Conservation (phyloP, 2,329 filamentous ascomycete genomes). For the Furcasterigmium furcatum region DNA sequence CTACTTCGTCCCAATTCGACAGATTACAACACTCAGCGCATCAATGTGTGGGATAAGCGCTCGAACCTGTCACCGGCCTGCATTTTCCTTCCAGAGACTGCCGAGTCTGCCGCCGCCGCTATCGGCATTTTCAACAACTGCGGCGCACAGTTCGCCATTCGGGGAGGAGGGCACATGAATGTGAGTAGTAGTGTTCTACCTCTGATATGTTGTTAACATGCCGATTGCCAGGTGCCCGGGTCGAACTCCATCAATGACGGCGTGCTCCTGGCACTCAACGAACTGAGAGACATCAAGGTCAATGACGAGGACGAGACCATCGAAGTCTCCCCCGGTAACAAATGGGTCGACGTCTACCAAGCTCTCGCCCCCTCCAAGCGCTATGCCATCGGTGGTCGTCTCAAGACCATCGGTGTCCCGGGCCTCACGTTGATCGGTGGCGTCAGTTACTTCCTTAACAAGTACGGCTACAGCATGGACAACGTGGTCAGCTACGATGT, state of each 20-base stretch:
- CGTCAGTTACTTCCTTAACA: constrained; percentile 20
- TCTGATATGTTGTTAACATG: background rate
- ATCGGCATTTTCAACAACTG: constrained; percentile 6
- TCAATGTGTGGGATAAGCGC: constrained; percentile 7
- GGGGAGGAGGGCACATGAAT: constrained; percentile 19
- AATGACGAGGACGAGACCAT: constrained; percentile 8
- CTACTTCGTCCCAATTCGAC: constrained; percentile 5
- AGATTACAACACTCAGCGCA: constrained; percentile 4
- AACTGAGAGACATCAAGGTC: constrained; percentile 10
- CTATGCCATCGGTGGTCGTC: constrained; percentile 22
- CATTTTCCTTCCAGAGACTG: constrained; percentile 3
- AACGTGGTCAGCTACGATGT: constrained; percentile 20
- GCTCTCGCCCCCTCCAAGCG: constrained; percentile 15
- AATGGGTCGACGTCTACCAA: constrained; percentile 22
- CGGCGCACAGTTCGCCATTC: constrained; percentile 19
- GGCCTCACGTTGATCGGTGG: constrained; percentile 24
- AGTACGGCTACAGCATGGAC: constrained; percentile 20
- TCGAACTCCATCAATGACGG: constrained; percentile 18
- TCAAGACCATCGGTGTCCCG: constrained; percentile 21
- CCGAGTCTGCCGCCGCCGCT: constrained; percentile 3
- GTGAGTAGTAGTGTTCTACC: background rate
- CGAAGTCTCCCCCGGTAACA: constrained; percentile 14
- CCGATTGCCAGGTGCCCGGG: too few species aligned
- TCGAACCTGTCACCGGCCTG: constrained; percentile 3
- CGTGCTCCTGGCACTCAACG: constrained; percentile 16